Base-by-base conservation (phyloP, 1,139 yeast genomes). In the Candida sp. region DNA sequence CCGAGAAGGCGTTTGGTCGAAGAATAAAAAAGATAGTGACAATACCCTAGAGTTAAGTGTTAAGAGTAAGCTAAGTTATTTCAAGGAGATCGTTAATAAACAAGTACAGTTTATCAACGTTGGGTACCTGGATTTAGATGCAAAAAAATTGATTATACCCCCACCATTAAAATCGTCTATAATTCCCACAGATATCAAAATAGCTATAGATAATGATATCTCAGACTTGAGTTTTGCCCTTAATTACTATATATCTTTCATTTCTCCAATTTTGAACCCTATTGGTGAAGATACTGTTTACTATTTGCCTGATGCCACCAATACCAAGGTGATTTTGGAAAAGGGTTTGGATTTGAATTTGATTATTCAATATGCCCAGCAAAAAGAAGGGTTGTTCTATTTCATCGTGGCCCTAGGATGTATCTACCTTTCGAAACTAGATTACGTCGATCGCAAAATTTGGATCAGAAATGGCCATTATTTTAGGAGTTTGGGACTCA, bases 1-100 rank as follows among this genome's bases (percentile, higher is more conserved):
- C 2, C 46, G 70, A 32, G 69, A 64, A 48, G 69, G 70, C 1
- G 64, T 63, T 4, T 61, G 68, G 63, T 42, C 51, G 9, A 58
- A 56, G 44, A 38, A 46, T 33, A 45, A 45, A 25, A 30, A 36
- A 15, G 32, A 39, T 12, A 49, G 50, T 38, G 45, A 47, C 22
- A 44, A 49, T 25, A 43, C 50, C 3, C 41, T 44, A 21, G 49
- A 48, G 22, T 41, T 57, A 11, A 47, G 50, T 5, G 19, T 44
- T 33, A 48, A 49, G 40, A 48, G 55, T 21, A 48, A 46, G 35
- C 25, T 35, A 5, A 43, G 60, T 6, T 44, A 52, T 39, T 58
- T 53, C 42, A 45, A 47, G 8, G 25, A 41, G 5, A 46, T 60
- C 36, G 47, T 45, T 23, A 47, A 58, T 35, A 33, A 47, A n/a